Percentiles rank a stretch among this genome's conserved stretches.
phyloP scores from a whole-genome alignment of 2,329 filamentous ascomycete species.

The Proliferodiscus dingleyae region DNA sequence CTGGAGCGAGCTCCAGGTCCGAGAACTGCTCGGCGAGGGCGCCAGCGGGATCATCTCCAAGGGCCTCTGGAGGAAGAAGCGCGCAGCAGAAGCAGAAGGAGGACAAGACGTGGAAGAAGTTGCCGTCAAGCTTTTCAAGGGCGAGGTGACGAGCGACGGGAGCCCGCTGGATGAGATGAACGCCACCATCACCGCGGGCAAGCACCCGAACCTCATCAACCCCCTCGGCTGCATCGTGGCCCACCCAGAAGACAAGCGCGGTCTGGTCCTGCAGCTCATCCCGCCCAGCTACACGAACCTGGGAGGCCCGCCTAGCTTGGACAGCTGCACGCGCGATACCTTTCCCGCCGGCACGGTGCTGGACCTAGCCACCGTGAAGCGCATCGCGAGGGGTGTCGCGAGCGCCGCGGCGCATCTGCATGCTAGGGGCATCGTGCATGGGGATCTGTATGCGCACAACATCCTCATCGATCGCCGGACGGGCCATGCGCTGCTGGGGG shows the following conservation, averaged over 20 bases:
- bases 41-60: slow-evolving; percentile 44
- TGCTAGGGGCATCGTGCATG: slow-evolving; percentile 39
- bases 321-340: slow-evolving; percentile 42
- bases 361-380: slow-evolving; percentile 29
- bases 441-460: slow-evolving; percentile 45
- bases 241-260: slow-evolving; percentile 37
- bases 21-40: slow-evolving; percentile 39
- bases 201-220: slow-evolving; percentile 42
- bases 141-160: slow-evolving; percentile 43
- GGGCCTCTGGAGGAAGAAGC: slow-evolving; percentile 33
- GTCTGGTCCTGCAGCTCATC: slow-evolving; percentile 44
- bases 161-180: slow-evolving; percentile 46
- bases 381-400: slow-evolving; percentile 38
- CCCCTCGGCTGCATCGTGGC: slow-evolving; percentile 41
- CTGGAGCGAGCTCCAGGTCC: slow-evolving; percentile 38
- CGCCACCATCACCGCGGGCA: slow-evolving; percentile 41
- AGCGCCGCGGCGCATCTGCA: slow-evolving; percentile 42
- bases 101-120: slow-evolving; percentile 33
- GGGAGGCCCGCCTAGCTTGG: slow-evolving; percentile 40
- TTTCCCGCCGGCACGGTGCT: slow-evolving; percentile 33
- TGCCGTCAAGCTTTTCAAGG: slow-evolving; percentile 45
- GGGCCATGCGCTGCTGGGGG: slow-evolving; percentile 42
- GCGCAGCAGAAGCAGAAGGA: background rate
- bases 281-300: slow-evolving; percentile 39
- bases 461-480: slow-evolving; percentile 36